Base-by-base conservation (phyloP, 257 asterid genomes). In the Echites panduratus region DNA sequence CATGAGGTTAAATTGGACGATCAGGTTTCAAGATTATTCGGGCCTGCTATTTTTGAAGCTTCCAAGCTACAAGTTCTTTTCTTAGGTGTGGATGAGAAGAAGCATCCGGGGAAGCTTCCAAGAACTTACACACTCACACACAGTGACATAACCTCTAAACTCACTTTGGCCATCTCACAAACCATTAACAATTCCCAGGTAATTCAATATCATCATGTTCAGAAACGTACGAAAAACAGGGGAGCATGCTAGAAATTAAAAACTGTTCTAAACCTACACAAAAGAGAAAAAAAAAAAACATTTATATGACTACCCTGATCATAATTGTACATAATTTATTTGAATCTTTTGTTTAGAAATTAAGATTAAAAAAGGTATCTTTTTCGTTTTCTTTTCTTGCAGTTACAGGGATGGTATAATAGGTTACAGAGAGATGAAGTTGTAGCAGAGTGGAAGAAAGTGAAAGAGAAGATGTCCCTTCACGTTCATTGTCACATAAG, bases 391-490 rank as follows among this genome's bases (percentile, higher is more conserved):
- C 54, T 50, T 9, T 9, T 63, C 48, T 73, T 86, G 88, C 87
- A 93, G 98, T 82, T 93, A 73, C 96, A 93, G 66, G 98, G 98
- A 38, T 93, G 98, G 98, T 93, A 90, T 84, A 93, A 85, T 71
- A 93, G 76, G 81, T 73, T 93, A 40, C 97, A 93, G 41, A 90
- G 98, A 58, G 98, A 93, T 76, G 98, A 90, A 84, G 97, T 93
- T 53, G 96, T 93, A 64, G 98, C 98, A 0, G 95, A 90, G 62
- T 93, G 98, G 98, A 93, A 88, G 90, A 90, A 93, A 83, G 89
- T 90, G 20, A 89, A 88, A 76, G 97, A 79, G 62, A 83, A 77
- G 38, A 93, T 93, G 98, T 90, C 97, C n/a, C 98, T 93, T 14
- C 98, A 93, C 79, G 98, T 93, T 56, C 98, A 93, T 45, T 89